Evolutionary conservation across 306 rosid genomes (phyloP).

Genomic region (Malus orientalis): DNA sequence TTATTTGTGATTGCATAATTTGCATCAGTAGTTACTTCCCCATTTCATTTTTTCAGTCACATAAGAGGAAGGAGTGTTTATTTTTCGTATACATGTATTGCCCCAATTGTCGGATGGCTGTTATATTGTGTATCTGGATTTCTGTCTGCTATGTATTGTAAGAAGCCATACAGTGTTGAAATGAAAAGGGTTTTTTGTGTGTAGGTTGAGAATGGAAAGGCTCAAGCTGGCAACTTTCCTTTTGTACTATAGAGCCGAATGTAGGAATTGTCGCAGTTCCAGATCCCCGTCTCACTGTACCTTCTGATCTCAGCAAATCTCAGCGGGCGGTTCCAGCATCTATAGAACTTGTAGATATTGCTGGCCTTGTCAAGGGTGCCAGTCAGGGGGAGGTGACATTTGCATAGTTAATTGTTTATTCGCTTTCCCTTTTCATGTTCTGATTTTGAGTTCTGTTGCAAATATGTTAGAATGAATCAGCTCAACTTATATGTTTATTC

Average conservation of each 20-base stretch:
- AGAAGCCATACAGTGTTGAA: background rate
- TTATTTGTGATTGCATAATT: background rate
- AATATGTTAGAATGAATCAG: background rate
- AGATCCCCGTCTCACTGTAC: slow-evolving; percentile 75
- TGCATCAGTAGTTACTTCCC: background rate
- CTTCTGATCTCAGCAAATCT: slow-evolving; percentile 90
- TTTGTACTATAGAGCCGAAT: slow-evolving; percentile 97
- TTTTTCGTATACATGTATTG: background rate
- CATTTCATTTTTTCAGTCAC: background rate
- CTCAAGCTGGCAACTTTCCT: slow-evolving; percentile 99
- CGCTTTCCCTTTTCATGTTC: background rate
- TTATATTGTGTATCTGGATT: background rate
- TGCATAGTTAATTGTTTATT: slow-evolving; percentile 2
- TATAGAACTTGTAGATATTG: slow-evolving; percentile 91
- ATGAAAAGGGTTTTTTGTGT: slow-evolving; percentile 7
- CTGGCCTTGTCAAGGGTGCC: slow-evolving; percentile 96
- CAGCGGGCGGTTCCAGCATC: slow-evolving; percentile 83
- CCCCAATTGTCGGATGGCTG: background rate
- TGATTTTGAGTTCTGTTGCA: background rate
- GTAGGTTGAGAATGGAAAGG: slow-evolving; percentile 97
- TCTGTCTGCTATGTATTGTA: background rate
- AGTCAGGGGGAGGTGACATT: slow-evolving; percentile 88
- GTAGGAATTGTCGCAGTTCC: slow-evolving; percentile 99
- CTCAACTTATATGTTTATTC: background rate
- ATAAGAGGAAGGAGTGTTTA: background rate